Conservation (phyloP, 208 protist species). For the Leptomonas seymouri region DNA sequence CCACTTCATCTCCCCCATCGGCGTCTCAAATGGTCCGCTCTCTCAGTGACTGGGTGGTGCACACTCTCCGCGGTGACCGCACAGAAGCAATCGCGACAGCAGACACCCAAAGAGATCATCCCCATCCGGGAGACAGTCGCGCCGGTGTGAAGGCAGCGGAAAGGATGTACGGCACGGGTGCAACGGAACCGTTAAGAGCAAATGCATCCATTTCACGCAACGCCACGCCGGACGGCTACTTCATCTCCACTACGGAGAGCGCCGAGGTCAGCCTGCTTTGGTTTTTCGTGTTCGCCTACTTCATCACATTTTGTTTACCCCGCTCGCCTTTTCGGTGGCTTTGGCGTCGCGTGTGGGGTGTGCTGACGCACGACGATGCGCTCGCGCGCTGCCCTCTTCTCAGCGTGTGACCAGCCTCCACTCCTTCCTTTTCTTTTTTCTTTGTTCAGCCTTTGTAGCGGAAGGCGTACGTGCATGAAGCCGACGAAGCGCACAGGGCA, state of each 20-base stretch:
- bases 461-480: neutral
- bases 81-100: neutral
- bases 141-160: too few species aligned
- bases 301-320: constrained; percentile 34
- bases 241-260: neutral
- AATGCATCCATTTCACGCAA: neutral
- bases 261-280: constrained; percentile 29
- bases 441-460: neutral
- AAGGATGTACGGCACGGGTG: neutral
- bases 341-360: constrained; percentile 45
- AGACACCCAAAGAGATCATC: neutral
- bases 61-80: neutral
- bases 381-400: constrained; percentile 57
- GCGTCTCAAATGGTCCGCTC: neutral
- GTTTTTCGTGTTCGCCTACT: constrained; percentile 52
- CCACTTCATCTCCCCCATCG: neutral
- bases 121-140: too few species aligned
- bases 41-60: constrained; percentile 9
- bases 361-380: constrained; percentile 65
- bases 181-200: neutral
- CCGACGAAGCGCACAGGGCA: too few species aligned
- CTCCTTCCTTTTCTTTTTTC: neutral
- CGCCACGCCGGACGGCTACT: neutral
- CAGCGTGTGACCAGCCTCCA: constrained; percentile 33
- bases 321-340: constrained; percentile 55